Evolutionary conservation across 75 land plant species (phyloP).

Genomic region (Cupressus sempervirens): DNA sequence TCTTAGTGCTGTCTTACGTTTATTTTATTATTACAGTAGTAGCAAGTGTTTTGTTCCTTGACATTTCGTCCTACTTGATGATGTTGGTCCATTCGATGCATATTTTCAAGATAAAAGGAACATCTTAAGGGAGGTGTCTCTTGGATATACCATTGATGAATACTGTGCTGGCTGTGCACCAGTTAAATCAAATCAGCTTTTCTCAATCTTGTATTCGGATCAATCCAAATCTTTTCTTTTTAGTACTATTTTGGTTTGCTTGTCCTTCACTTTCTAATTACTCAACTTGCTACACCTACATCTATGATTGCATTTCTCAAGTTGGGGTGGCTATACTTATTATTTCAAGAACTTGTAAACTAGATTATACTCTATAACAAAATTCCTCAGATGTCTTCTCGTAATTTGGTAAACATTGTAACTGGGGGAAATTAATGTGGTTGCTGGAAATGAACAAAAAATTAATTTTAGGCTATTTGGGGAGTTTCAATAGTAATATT

Average conservation of each 20-base stretch:
- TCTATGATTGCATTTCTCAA: neutral
- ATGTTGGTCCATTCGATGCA: neutral
- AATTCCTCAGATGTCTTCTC: neutral
- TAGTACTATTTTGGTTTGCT: neutral
- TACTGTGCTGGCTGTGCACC: neutral
- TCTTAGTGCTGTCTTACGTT: too few relatives aligned
- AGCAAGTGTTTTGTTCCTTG: neutral
- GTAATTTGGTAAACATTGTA: neutral
- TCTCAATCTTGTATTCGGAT: neutral
- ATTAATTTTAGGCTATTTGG: neutral
- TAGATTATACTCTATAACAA: neutral
- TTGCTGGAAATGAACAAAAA: neutral
- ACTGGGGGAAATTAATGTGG: neutral
- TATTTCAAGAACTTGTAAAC: neutral
- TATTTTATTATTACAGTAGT: neutral
- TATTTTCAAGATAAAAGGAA: neutral
- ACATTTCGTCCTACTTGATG: neutral
- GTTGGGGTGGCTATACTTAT: neutral
- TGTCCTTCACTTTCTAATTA: neutral
- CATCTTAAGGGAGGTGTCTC: neutral
- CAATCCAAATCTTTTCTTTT: neutral
- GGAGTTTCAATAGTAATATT: too few relatives aligned
- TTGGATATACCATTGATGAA: neutral
- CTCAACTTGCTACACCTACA: neutral
- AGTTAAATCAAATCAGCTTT: too few relatives aligned